These are phyloP conservation scores for Begonia peltatifolia DNA, from an alignment of 306 rosid genomes.

Conservation along the genomic window DNA sequence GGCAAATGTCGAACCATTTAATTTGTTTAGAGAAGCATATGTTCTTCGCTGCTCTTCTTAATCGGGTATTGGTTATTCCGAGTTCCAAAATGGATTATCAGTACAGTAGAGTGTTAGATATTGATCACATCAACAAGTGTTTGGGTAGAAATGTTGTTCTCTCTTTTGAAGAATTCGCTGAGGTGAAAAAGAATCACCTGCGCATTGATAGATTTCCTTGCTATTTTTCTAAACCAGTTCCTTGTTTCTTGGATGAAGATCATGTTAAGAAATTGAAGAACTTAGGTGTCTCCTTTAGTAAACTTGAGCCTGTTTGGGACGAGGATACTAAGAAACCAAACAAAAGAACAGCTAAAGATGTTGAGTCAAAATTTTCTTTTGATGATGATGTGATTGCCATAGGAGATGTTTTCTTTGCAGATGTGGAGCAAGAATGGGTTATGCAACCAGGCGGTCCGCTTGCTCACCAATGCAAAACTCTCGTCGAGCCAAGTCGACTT, in stretches of 20 bases:
- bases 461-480: slow-evolving; percentile 74
- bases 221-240: slow-evolving; percentile 59
- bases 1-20: slow-evolving; percentile 93
- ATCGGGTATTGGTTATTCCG: slow-evolving; percentile 70
- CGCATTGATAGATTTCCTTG: slow-evolving; percentile 61
- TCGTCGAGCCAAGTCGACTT: slow-evolving; percentile 67
- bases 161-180: slow-evolving; percentile 58
- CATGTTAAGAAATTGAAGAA: slow-evolving; percentile 48
- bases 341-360: slow-evolving; percentile 56
- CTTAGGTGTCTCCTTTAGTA: slow-evolving; percentile 51
- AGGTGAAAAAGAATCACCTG: slow-evolving; percentile 49
- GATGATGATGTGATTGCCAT: slow-evolving; percentile 76
- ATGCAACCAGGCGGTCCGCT: slow-evolving; percentile 92
- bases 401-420: slow-evolving; percentile 84
- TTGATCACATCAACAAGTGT: slow-evolving; percentile 64
- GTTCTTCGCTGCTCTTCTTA: slow-evolving; percentile 79
- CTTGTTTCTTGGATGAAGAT: slow-evolving; percentile 66
- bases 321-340: slow-evolving; percentile 57
- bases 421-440: slow-evolving; percentile 72
- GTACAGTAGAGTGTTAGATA: slow-evolving; percentile 63
- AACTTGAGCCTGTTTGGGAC: slow-evolving; percentile 54
- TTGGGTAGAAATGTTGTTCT: slow-evolving; percentile 69
- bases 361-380: slow-evolving; percentile 41
- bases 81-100: slow-evolving; percentile 62
- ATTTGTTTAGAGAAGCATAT: slow-evolving; percentile 93